phyloP scores from a whole-genome alignment of 805 yeast species.

The Schwanniomyces sp. region DNA sequence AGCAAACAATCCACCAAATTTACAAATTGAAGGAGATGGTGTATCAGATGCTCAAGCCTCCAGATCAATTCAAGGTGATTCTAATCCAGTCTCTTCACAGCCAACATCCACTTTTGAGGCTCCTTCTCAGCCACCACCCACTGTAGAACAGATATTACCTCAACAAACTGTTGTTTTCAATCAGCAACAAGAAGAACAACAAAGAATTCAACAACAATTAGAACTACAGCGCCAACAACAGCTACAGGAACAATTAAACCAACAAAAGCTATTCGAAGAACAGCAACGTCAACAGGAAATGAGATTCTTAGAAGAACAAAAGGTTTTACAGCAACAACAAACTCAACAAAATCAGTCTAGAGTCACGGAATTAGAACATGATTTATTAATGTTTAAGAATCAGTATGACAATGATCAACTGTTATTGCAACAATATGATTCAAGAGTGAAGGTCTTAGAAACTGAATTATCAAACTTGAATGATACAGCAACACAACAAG shows the following conservation, averaged over 20 bases:
- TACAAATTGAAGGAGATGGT: slow-evolving; percentile 48
- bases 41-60: slow-evolving; percentile 20
- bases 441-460: slow-evolving; percentile 79
- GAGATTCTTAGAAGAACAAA: slow-evolving; percentile 70
- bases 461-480: slow-evolving; percentile 62
- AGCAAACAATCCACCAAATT: slow-evolving; percentile 58
- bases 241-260: slow-evolving; percentile 65
- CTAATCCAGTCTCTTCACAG: slow-evolving; percentile 45
- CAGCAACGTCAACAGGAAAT: slow-evolving; percentile 71
- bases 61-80: slow-evolving; percentile 18
- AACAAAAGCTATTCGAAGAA: slow-evolving; percentile 71
- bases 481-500: slow-evolving; percentile 67
- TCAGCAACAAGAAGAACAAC: slow-evolving; percentile 61
- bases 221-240: slow-evolving; percentile 66
- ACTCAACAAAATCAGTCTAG: slow-evolving; percentile 76
- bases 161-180: slow-evolving; percentile 58
- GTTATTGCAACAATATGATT: slow-evolving; percentile 83
- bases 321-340: slow-evolving; percentile 61
- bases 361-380: slow-evolving; percentile 80
- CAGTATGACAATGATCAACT: slow-evolving; percentile 86
- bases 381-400: slow-evolving; percentile 67
- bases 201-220: slow-evolving; percentile 56
- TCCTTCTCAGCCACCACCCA: slow-evolving; percentile 36
- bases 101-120: slow-evolving; percentile 34
- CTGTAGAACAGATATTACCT: slow-evolving; percentile 33